Base-by-base conservation (phyloP, 1,284 basidiomycete species). In the Marasmius oreades region DNA sequence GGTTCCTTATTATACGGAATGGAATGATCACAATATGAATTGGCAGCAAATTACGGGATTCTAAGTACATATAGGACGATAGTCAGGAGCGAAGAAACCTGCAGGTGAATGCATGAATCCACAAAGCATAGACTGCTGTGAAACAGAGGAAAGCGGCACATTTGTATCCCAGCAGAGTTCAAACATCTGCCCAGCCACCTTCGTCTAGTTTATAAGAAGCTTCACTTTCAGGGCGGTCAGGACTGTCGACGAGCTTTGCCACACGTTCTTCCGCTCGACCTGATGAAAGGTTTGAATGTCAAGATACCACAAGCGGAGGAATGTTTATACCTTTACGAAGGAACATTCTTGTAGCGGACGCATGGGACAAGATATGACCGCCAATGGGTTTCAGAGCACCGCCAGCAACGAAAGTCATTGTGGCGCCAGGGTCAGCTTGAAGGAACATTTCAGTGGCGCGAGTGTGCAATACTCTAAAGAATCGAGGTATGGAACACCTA, bases 211-310 rank as follows among this genome's bases (percentile, higher is more conserved):
- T 92, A 72, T 95, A 95, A 1, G 92, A 93, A 2, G 93, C 93
- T 72, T 95, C 93, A 63, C 90, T 93, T 73, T 95, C 93, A 7
- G 92, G 92, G 63, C 88, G 82, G 68, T 96, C 94, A 4, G 94
- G 94, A 64, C 91, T 94, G 69, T 97, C 94, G 42, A 94, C 90
- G 2, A 97, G 79, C 69, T 96, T 97, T n/a, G 93, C 93, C 28
- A 96, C 92, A 56, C 94, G 88, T 73, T 97, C 94, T 68, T 96
- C 94, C 4, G 92, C 94, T 46, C 93, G 86, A 61, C 94, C 93
- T 90, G 62, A 20, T 48, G 22, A 24, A 33, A 12, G 37, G 12
- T 51, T 23, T 23, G 7, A 23, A 53, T 31, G 12, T 24, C 5
- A 22, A n/a, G 36, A 39, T 6, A 11, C 45, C 50, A 55, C 11